Conservation (phyloP, 257 asterid genomes). For the Scutellaria barbata region DNA sequence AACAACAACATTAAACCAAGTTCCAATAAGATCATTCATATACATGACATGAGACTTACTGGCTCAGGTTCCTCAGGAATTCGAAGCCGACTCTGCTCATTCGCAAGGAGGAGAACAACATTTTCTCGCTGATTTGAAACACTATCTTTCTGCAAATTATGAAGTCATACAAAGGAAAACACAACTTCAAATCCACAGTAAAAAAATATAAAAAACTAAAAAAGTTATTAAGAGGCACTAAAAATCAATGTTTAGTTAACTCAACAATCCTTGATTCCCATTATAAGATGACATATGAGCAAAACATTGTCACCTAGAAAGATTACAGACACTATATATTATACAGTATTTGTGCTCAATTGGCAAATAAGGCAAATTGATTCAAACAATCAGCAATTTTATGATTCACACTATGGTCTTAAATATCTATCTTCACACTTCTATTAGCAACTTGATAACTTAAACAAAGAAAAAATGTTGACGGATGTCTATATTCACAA, state of each 20-base stretch:
- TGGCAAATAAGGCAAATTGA: not conserved
- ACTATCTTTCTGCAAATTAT: constrained; percentile 73
- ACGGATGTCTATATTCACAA: no score
- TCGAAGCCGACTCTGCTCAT: constrained; percentile 89
- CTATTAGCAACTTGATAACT: not conserved
- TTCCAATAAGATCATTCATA: constrained; percentile 19
- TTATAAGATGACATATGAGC: constrained; percentile 2
- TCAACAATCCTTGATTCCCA: not conserved
- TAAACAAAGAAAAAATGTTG: not conserved
- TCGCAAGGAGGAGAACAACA: constrained; percentile 88
- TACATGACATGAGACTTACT: constrained; percentile 52
- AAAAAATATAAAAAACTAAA: constrained; percentile 12
- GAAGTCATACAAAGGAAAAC: constrained; percentile 22
- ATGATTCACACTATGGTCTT: no score
- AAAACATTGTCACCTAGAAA: not conserved
- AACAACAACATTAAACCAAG: constrained; percentile 18
- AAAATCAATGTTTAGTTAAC: constrained; percentile 1
- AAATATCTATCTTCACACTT: no score
- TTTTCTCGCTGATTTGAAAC: constrained; percentile 97
- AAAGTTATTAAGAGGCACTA: constrained; percentile 3
- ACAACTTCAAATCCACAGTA: constrained; percentile 23
- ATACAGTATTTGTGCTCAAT: constrained; percentile 6
- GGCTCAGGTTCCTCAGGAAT: constrained; percentile 85
- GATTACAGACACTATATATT: not conserved
- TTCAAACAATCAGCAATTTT: no score